Percentiles rank a stretch among this genome's conserved stretches.
phyloP scores from a whole-genome alignment of 306 rosid species.

The Parietaria judaica region DNA sequence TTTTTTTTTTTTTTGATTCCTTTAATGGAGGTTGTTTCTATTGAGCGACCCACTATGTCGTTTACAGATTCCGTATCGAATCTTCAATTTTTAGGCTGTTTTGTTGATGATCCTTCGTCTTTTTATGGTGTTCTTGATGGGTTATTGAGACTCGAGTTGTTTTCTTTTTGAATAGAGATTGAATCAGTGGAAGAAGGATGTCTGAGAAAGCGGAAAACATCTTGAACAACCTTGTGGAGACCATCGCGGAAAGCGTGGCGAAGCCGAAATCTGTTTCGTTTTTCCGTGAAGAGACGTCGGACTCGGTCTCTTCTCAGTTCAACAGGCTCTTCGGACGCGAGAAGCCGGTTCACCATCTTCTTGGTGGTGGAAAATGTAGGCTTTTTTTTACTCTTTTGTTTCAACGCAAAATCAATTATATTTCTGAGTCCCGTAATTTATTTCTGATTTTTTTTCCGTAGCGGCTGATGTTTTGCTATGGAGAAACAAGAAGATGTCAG shows the following conservation, averaged over 20 bases:
- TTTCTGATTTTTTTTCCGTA: slow-evolving; percentile 22
- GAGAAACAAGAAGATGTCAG: slow-evolving; percentile 97
- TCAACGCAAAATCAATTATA: slow-evolving; percentile 4
- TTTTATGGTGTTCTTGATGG: too few species aligned
- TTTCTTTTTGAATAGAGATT: neutral
- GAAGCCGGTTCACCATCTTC: slow-evolving; percentile 64
- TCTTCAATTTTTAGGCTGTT: too few species aligned
- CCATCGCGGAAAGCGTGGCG: slow-evolving; percentile 35
- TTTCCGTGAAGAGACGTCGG: slow-evolving; percentile 53
- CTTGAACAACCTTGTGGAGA: slow-evolving; percentile 42
- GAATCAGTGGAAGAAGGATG: slow-evolving; percentile 43
- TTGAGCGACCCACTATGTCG: too few species aligned
- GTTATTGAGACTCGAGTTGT: neutral
- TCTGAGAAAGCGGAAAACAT: slow-evolving; percentile 59
- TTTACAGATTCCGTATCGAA: too few species aligned
- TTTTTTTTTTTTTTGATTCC: too few species aligned
- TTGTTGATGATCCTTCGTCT: too few species aligned
- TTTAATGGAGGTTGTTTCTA: too few species aligned
- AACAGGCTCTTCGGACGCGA: slow-evolving; percentile 77
- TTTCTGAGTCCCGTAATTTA: slow-evolving; percentile 4
- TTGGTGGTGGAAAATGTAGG: slow-evolving; percentile 94
- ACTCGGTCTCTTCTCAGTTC: slow-evolving; percentile 37
- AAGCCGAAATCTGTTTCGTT: slow-evolving; percentile 40
- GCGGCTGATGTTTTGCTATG: slow-evolving; percentile 94
- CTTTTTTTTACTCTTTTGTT: neutral